Percentiles rank a stretch among this genome's conserved stretches.
These are phyloP conservation scores for Paecilomyces variotii DNA, from an alignment of 2,329 filamentous ascomycete species.

Conservation along the genomic window DNA sequence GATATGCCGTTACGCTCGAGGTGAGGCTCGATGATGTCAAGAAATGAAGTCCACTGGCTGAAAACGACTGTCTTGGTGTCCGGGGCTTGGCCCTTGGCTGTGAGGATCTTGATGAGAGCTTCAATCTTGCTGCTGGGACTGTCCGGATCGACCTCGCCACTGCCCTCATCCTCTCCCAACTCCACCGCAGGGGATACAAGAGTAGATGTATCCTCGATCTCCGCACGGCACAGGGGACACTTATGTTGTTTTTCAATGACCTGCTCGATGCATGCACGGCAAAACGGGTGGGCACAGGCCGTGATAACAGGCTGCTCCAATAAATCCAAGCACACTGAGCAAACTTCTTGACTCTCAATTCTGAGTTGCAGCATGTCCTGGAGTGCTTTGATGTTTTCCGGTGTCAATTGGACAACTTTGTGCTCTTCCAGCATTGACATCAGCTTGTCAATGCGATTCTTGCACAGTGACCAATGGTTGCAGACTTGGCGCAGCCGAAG, in stretches of 20 bases:
- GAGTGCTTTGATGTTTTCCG: conserved; percentile 63
- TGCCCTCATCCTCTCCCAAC: conserved; percentile 40
- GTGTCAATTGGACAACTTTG: conserved; percentile 60
- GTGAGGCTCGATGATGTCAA: conserved; percentile 66
- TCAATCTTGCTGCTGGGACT: conserved; percentile 76
- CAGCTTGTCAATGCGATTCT: conserved; percentile 64
- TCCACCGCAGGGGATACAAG: conserved; percentile 62
- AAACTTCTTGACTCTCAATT: conserved; percentile 75
- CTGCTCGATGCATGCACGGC: conserved; percentile 62
- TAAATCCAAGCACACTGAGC: conserved; percentile 69
- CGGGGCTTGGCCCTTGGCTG: conserved; percentile 55
- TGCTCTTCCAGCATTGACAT: conserved; percentile 60
- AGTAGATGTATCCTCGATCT: conserved; percentile 51
- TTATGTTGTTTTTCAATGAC: conserved; percentile 68
- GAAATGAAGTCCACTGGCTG: conserved; percentile 71
- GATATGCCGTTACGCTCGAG: conserved; percentile 53
- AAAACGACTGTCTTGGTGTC: conserved; percentile 74
- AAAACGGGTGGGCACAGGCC: conserved; percentile 75
- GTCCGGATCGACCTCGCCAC: conserved; percentile 51
- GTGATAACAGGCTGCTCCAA: conserved; percentile 72
- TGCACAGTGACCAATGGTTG: conserved; percentile 80
- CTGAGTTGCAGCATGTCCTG: conserved; percentile 68
- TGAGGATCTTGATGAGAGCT: conserved; percentile 65
- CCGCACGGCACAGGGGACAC: conserved; percentile 75
- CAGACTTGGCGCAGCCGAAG: conserved; percentile 78